Evolutionary conservation across 345 rosid species (phyloP), one percentile per base, ranked within the genome.

Genomic region (Corchorus capsularis): DNA sequence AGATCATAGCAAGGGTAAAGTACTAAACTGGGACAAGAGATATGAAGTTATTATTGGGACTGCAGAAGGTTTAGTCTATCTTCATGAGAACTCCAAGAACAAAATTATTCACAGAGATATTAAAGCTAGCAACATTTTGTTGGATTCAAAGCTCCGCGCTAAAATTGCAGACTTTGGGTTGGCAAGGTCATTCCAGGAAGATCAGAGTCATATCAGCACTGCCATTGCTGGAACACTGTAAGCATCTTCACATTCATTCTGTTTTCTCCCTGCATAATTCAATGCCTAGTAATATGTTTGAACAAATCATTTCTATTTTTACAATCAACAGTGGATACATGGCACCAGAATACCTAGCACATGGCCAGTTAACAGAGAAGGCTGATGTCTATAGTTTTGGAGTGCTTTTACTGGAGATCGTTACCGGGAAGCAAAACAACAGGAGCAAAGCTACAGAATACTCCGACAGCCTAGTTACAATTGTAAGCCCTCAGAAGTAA

Each of bases 211-310:
- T 81, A 96, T 93, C 78, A 96, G 96, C 93, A 95, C 98, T 5
- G 99, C 96, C 63, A 93, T 96, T 77, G 98, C 98, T 39, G 97
- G 99, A 79, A 93, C 99, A 2, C 70, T 96, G 99, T 91, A 79
- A 91, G 98, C 19, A 37, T 47, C 27, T 27, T 27, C 63, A 17
- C 39, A 20, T 35, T 77, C 22, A 19, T 45, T n/a, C 60, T 12
- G 16, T 37, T 16, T 73, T 13, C 12, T 20, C 55, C 10, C 35
- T 10, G 19, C 45, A 73, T 70, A 27, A 66, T 34, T 69, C 6
- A 5, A 0, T 2, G 60, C 6, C 6, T 39, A 0, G 43, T 6
- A 27, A 27, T 27, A 27, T 27, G 27, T 27, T 27, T 61, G 43
- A 61, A 34, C 9, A 37, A 20, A 43, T 41, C 4, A 46, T 45